Conservation (phyloP, 208 protist species). For the Trypanosoma cruzi region DNA sequence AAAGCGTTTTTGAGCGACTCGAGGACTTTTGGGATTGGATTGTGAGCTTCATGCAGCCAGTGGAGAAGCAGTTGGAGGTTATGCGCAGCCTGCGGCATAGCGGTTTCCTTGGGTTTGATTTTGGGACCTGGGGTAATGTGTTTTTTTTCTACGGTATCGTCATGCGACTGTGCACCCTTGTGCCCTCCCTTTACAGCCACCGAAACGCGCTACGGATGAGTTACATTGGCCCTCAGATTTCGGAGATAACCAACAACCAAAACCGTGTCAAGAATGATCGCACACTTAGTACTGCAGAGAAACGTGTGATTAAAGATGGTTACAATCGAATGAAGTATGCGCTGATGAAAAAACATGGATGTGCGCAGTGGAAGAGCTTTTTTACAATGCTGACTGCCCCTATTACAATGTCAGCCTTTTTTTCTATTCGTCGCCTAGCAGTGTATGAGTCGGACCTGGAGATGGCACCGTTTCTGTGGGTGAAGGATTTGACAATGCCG, state of each 20-base stretch:
- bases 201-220: constrained; percentile 84
- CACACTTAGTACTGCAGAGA: constrained; percentile 79
- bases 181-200: constrained; percentile 81
- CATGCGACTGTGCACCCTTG: constrained; percentile 78
- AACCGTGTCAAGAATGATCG: constrained; percentile 82
- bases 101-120: constrained; percentile 72
- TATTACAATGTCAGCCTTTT: constrained; percentile 82
- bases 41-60: constrained; percentile 79
- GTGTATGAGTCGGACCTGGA: constrained; percentile 88
- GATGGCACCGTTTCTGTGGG: constrained; percentile 84
- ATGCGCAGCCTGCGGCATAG: constrained; percentile 77
- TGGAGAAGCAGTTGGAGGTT: constrained; percentile 87
- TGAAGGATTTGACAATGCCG: constrained; percentile 85
- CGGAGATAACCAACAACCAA: constrained; percentile 78
- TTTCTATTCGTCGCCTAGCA: constrained; percentile 80
- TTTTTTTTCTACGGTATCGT: constrained; percentile 82
- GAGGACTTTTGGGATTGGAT: constrained; percentile 91
- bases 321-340: constrained; percentile 88
- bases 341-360: constrained; percentile 83
- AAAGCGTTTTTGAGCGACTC: constrained; percentile 78
- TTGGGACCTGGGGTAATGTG: constrained; percentile 79
- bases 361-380: constrained; percentile 85
- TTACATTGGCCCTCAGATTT: constrained; percentile 72
- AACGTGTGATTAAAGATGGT: constrained; percentile 84
- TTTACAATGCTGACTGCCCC: constrained; percentile 71